Evolutionary conservation across 768 basidiomycete species (phyloP).

Genomic region (Leccinum ochraceum): DNA sequence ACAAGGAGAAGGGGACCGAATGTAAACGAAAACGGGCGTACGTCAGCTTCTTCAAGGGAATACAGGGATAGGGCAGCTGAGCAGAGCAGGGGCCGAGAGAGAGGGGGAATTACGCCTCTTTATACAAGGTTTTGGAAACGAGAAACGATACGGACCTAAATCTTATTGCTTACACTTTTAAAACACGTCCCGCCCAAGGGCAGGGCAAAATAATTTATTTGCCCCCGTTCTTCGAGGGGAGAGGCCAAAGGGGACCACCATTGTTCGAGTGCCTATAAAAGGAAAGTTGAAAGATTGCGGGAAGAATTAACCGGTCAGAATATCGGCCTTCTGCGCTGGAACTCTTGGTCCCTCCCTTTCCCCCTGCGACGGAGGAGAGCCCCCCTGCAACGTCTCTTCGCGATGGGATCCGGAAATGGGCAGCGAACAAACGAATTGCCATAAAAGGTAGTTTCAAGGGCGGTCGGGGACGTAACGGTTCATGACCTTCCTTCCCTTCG

Average conservation of each 20-base stretch:
- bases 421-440: conserved; percentile 39
- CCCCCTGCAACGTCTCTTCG: conserved; percentile 22
- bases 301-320: conserved; percentile 29
- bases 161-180: conserved; percentile 32
- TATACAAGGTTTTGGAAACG: conserved; percentile 37
- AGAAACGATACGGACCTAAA: conserved; percentile 13
- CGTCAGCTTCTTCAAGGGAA: conserved; percentile 34
- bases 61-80: conserved; percentile 25
- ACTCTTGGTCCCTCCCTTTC: conserved; percentile 18
- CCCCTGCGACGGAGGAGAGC: conserved; percentile 27
- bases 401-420: conserved; percentile 34
- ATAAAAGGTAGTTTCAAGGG: conserved; percentile 39
- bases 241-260: conserved; percentile 24
- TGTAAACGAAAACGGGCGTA: conserved; percentile 36
- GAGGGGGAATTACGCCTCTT: conserved; percentile 22
- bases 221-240: conserved; percentile 18
- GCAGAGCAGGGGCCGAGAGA: conserved; percentile 33
- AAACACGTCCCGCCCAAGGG: conserved; percentile 28
- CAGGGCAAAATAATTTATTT: conserved; percentile 7
- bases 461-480: conserved; percentile 35
- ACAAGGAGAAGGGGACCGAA: conserved; percentile 25
- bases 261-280: conserved; percentile 33
- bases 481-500: conserved; percentile 23
- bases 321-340: conserved; percentile 38
- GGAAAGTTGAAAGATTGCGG: conserved; percentile 36